Evolutionary conservation across 2,329 filamentous ascomycete species (phyloP).

Genomic region (Xenoacremonium recifei): DNA sequence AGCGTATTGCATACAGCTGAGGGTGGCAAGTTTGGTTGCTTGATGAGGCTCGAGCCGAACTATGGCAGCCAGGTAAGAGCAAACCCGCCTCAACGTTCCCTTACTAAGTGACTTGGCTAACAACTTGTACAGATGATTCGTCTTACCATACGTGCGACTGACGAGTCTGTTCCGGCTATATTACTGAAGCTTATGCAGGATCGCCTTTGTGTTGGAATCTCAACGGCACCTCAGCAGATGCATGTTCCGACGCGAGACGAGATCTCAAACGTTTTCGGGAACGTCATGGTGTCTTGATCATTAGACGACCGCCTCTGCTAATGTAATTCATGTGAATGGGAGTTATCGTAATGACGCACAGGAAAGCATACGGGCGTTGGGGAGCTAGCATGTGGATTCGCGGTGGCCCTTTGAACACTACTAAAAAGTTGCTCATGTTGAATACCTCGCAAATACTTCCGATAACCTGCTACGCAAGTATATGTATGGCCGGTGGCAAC

Average conservation of each 20-base stretch:
- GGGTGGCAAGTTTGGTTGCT: constrained; percentile 88
- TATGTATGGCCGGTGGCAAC: too few relatives aligned
- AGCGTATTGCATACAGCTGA: constrained; percentile 80
- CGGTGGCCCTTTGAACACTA: constrained; percentile 18
- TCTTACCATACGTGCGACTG: constrained; percentile 88
- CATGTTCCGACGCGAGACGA: constrained; percentile 45
- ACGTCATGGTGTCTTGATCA: constrained; percentile 49
- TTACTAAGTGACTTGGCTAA: constrained; percentile 12
- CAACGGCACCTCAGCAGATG: constrained; percentile 38
- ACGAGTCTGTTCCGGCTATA: constrained; percentile 79
- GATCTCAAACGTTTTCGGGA: constrained; percentile 55
- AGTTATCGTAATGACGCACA: constrained; percentile 27
- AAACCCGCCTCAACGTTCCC: constrained; percentile 15
- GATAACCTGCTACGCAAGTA: too few relatives aligned
- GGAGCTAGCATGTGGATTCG: constrained; percentile 24
- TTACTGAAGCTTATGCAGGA: constrained; percentile 87
- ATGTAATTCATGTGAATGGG: constrained; percentile 22
- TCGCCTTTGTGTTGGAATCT: constrained; percentile 59
- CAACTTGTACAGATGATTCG: constrained; percentile 75
- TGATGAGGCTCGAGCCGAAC: constrained; percentile 93
- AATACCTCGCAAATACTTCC: too few relatives aligned
- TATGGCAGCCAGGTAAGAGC: constrained; percentile 85
- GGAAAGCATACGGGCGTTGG: constrained; percentile 33
- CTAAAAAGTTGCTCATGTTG: constrained; percentile 15
- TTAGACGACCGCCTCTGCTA: constrained; percentile 15